Base-by-base conservation (phyloP, 2,329 filamentous ascomycete genomes). In the Apiospora malaysiana region DNA sequence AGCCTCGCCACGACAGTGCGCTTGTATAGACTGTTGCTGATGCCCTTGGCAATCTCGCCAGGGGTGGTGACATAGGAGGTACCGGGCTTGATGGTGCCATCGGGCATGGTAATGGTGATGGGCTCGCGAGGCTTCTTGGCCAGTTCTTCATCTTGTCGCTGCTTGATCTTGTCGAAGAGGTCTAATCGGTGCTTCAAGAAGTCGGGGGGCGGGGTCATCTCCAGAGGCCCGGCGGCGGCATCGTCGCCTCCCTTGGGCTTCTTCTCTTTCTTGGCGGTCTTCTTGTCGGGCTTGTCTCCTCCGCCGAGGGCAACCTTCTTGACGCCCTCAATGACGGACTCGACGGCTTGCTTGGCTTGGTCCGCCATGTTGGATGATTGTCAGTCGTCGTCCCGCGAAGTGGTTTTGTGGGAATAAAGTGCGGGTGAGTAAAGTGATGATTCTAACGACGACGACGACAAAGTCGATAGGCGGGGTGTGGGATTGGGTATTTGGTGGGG, bases 21-120 rank as follows among this genome's bases (percentile, higher is more conserved):
- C 87, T 94, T 94, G 84, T 90, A 93, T 77, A 93, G 88, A 79
- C 90, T 96, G 89, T 93, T 98, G 83, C 87, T 94, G 81, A 95
- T 97, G 78, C 87, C 89, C 83, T 89, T 93, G 74, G 90, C 90
- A 82, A 97, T 91, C 77, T 91, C 87, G 63, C 87, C 92, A 7
- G 96, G 96, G 21, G 94, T 97, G 75, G 94, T 98, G 85, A 97
- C 94, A 92, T 93, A 98, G 68, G 94, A 91, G 75, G 92, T 95
- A 73, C 93, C 96, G 74, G 89, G 82, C 79, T 91, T 89, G 76
- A 91, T 83, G 76, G 88, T 90, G 74, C 93, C 93, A 81, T 94
- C 91, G 74, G 88, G 89, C 73, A 96, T 86, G 68, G 91, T 92
- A 77, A 95, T 87, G 71, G 87, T 89, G 81, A 95, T 95, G 74